A percentile compares a stretch with the other conserved stretches of the same genome.
These are phyloP conservation scores for Nepenthes gracilis DNA, from an alignment of 148 eudicot species.

Conservation along the genomic window DNA sequence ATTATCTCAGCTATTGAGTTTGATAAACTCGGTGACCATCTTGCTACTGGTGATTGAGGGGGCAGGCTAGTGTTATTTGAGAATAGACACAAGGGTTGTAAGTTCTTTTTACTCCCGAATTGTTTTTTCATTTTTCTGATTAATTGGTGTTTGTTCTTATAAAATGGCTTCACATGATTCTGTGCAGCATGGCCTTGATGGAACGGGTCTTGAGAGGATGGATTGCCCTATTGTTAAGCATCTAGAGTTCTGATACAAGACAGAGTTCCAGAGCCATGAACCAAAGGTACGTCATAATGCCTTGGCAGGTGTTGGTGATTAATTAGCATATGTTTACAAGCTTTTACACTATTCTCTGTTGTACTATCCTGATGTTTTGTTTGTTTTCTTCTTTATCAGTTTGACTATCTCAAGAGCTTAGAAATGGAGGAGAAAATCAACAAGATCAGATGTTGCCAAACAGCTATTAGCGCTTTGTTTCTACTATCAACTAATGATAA, in stretches of 20 bases:
- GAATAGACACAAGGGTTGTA: conserved; percentile 38
- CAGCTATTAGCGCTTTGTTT: conserved; percentile 82
- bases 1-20: conserved; percentile 55
- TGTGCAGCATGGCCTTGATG: conserved; percentile 23
- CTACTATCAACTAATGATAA: conserved; percentile 96
- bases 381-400: conserved; percentile 28
- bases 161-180: conserved; percentile 3
- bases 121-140: conserved; percentile 2
- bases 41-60: conserved; percentile 59
- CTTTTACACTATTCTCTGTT: neutral
- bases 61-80: conserved; percentile 55
- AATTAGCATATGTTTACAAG: neutral
- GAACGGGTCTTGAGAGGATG: too few species aligned
- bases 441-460: conserved; percentile 97
- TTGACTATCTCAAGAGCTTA: conserved; percentile 98
- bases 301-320: conserved; percentile 1
- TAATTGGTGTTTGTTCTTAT: neutral
- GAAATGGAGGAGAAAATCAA: conserved; percentile 99
- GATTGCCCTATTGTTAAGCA: conserved; percentile 37
- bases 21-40: conserved; percentile 50
- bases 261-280: conserved; percentile 99
- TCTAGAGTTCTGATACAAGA: conserved; percentile 95
- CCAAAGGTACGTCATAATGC: conserved; percentile 58
- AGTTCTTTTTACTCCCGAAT: conserved; percentile 13
- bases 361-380: neutral